Base-by-base conservation (phyloP, 148 eudicot genomes). In the Diospyros kaki region DNA sequence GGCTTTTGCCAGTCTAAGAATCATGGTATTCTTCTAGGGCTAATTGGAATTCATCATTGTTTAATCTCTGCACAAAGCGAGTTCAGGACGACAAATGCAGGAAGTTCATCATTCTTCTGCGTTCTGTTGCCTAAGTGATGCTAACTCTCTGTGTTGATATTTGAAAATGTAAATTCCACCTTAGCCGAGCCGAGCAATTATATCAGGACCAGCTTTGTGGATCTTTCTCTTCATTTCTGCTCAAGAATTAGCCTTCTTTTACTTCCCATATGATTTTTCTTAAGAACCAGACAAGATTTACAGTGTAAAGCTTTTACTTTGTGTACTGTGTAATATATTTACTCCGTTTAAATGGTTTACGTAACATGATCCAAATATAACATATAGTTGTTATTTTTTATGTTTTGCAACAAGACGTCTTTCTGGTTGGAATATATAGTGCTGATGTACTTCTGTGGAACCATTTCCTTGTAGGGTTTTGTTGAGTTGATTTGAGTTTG, bases 391-490 rank as follows among this genome's bases (percentile, higher is more conserved):
- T 38, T 61, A 60, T 62, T 48, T 46, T n/a, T 28, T 61, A 12
- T 7, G 3, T n/a, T 8, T 39, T 39, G 46, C 12, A 7, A 28
- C 15, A n/a, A 12, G n/a, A 58, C n/a, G 4, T 9, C n/a, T 63
- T 50, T 45, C 2, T 39, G 11, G 52, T 48, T 10, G 9, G 40
- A 40, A 13, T 51, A 64, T 5, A 46, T 13, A 38, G 41, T 71
- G 71, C 70, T 77, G 75, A 71, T 51, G 15, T 71, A 52, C 12
- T 58, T 43, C 17, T 79, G 62, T 73, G 67, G 41, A 3, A 71
- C 28, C 64, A 8, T 77, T 77, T 69, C 43, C 51, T 48, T 74
- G 13, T 75, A 77, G 79, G 75, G 76, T 78, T 51, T 73, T 53
- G 68, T 70, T 59, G 66, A 62, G 43, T 42, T 61, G 80, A 45